Evolutionary conservation across 2,329 filamentous ascomycete species (phyloP).

Genomic region (Colletotrichum chlorophyti): DNA sequence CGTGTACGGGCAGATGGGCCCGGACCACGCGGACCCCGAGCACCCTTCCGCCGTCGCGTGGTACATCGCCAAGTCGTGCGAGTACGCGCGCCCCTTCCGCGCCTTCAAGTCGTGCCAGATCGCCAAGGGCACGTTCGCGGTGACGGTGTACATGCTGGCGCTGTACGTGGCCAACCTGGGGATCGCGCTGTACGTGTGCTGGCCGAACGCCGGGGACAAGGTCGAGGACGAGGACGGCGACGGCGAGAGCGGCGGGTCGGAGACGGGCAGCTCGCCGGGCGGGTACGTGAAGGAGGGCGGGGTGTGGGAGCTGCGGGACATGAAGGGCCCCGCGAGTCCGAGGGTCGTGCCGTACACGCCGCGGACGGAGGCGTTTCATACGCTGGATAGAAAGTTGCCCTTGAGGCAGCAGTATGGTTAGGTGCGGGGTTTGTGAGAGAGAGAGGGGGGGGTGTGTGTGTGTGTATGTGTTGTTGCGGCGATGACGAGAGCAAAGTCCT

Average conservation of each 20-base stretch:
- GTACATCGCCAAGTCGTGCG: conserved; percentile 78
- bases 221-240: conserved; percentile 39
- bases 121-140: conserved; percentile 71
- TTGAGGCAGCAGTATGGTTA: conserved; percentile 45
- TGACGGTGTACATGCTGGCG: conserved; percentile 70
- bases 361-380: conserved; percentile 71
- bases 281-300: conserved; percentile 45
- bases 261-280: conserved; percentile 40
- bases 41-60: conserved; percentile 71
- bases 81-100: conserved; percentile 59
- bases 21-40: conserved; percentile 72
- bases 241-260: conserved; percentile 36
- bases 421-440: background rate
- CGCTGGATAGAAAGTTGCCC: conserved; percentile 64
- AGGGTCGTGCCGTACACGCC: conserved; percentile 63
- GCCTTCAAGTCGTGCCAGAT: conserved; percentile 68
- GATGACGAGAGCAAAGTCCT: background rate
- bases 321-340: conserved; percentile 46
- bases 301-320: conserved; percentile 65
- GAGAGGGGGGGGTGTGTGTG: background rate
- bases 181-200: conserved; percentile 64
- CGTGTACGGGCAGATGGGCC: conserved; percentile 74
- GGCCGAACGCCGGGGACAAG: conserved; percentile 62
- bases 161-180: conserved; percentile 66
- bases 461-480: background rate